Evolutionary conservation across 2,329 filamentous ascomycete species (phyloP), one percentile per base, ranked within the genome.

Genomic region (Cytospora piceicola): DNA sequence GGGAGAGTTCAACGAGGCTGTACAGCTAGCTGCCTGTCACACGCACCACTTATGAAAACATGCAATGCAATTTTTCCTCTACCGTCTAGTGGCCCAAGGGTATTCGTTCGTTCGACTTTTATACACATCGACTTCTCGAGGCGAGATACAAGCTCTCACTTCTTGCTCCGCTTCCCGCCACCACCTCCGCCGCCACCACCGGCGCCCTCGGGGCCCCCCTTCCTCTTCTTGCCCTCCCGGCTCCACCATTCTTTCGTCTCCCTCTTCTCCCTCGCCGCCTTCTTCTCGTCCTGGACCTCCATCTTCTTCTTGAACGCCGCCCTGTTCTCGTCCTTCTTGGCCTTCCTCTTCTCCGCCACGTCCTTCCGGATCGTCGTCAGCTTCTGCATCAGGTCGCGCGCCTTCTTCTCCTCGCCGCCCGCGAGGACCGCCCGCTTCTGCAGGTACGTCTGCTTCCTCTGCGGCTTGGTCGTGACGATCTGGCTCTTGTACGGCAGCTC

Each of bases 231-330:
- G 12, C 95, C 95, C 79, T 99, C 96, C 73, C 88, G 89, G 72
- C 88, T 84, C 95, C 95, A 99, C 75, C 88, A 99, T 72, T 97
- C 94, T 77, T 96, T 90, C 75, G 88, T 90, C 81, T 99, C 94
- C 72, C 88, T 88, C 87, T 94, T 96, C 83, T 98, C 94, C 61
- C 94, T 83, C 67, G 89, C 92, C 65, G 85, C 86, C 80, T 92
- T 91, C 87, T 93, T 96, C 85, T 96, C 93, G 73, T 88, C 84
- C 73, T 89, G 88, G 74, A 92, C 92, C 9, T 87, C 90, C 51
- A 97, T 85, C 83, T 93, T 95, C 80, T 90, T 91, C 71, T 90
- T 84, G 79, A 97, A 95, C 70, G 88, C 88, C 70, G 88, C 87
- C 68, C 91, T 86, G 75, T 92, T 87, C 82, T 94, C 92, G 73